phyloP scores from a whole-genome alignment of 192 early-diverging fungal genomes.

The Chytriomyces sp. region DNA sequence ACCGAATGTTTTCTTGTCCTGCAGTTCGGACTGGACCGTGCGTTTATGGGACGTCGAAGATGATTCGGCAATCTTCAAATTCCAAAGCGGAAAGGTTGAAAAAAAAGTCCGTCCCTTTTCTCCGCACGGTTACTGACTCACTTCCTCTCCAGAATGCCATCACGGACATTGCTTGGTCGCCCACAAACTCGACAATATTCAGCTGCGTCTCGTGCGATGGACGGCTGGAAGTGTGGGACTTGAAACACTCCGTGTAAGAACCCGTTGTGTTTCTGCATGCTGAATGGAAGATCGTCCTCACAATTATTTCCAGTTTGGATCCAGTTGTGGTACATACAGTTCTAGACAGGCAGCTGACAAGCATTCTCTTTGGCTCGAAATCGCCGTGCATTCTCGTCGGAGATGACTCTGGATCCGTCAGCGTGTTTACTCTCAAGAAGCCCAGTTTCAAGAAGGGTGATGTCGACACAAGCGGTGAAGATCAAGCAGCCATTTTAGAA shows the following conservation, averaged over 20 bases:
- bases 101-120: not conserved
- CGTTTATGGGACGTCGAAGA: conserved; percentile 61
- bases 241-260: conserved; percentile 59
- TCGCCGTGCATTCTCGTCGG: conserved; percentile 59
- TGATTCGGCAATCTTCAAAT: conserved; percentile 58
- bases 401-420: conserved; percentile 65
- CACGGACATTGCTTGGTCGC: conserved; percentile 63
- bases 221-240: conserved; percentile 67
- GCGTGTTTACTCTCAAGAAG: conserved; percentile 59
- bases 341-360: conserved; percentile 60
- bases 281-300: not conserved
- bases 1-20: conserved; percentile 52
- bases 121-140: not conserved
- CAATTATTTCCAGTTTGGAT: conserved; percentile 51
- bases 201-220: conserved; percentile 63
- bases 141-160: conserved; percentile 47
- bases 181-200: conserved; percentile 57
- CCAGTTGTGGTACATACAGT: conserved; percentile 63
- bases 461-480: not conserved
- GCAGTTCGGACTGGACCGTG: conserved; percentile 63
- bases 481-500: not conserved
- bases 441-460: not conserved
- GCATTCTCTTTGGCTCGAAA: conserved; percentile 56
- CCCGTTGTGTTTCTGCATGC: too few relatives aligned
- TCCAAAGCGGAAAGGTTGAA: conserved; percentile 61